These are phyloP conservation scores for Ceratobasidium sp. DNA, from an alignment of 1,284 basidiomycete genomes.

Conservation along the genomic window DNA sequence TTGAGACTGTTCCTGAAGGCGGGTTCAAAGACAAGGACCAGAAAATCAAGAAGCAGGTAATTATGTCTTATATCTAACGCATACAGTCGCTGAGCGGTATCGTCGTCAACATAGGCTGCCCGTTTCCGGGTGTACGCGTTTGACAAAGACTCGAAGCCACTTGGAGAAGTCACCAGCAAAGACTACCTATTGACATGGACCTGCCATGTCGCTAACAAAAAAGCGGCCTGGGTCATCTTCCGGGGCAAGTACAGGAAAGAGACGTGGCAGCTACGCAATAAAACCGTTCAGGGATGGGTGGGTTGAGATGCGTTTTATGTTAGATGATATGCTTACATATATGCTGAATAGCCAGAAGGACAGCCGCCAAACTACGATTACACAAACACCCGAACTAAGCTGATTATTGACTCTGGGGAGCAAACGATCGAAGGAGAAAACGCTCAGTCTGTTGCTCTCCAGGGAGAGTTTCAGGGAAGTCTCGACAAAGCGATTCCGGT, in stretches of 20 bases:
- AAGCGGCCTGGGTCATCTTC: constrained; percentile 42
- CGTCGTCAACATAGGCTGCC: constrained; percentile 44
- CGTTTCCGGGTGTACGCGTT: constrained; percentile 45
- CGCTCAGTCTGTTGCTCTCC: background rate
- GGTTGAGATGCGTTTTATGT: background rate
- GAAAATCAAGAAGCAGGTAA: constrained; percentile 44
- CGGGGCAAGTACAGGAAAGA: constrained; percentile 12
- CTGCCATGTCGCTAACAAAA: constrained; percentile 46
- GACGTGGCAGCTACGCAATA: constrained; percentile 22
- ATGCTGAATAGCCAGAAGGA: background rate
- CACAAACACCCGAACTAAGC: constrained; percentile 37
- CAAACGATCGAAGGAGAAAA: constrained; percentile 3
- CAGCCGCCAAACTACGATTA: background rate
- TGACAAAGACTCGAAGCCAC: constrained; percentile 36
- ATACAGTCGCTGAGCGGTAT: background rate
- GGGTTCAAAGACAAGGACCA: constrained; percentile 42
- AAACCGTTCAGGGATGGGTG: constrained; percentile 25
- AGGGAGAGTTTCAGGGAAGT: constrained; percentile 40
- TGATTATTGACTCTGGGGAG: constrained; percentile 41
- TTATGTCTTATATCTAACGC: background rate
- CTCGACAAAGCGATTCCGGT: constrained; percentile 32
- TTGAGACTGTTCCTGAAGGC: constrained; percentile 23
- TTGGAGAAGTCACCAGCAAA: constrained; percentile 43
- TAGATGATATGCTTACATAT: background rate
- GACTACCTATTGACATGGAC: constrained; percentile 43